These are phyloP conservation scores for Pythium insidiosum DNA, from an alignment of 352 stramenopile species.

Conservation along the genomic window DNA sequence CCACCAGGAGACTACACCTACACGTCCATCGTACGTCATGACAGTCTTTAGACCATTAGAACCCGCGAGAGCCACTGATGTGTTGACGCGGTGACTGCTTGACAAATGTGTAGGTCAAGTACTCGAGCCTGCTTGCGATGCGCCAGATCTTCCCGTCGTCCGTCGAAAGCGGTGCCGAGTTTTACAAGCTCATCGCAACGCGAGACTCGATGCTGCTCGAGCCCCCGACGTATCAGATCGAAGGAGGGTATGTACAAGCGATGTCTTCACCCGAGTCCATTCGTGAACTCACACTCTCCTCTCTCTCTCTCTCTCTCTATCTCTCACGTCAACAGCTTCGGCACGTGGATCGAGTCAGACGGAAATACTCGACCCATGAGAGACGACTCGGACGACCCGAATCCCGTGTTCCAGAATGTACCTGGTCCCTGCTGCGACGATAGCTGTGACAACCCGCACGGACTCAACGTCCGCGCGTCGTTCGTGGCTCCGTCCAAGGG, in stretches of 20 bases:
- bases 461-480: slow-evolving; percentile 66
- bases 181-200: slow-evolving; percentile 72
- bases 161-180: slow-evolving; percentile 52
- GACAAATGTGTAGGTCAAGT: slow-evolving; percentile 46
- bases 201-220: slow-evolving; percentile 70
- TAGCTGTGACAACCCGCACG: slow-evolving; percentile 76
- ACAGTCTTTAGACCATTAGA: too few relatives aligned
- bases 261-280: too few relatives aligned
- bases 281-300: too few relatives aligned
- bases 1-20: slow-evolving; percentile 69
- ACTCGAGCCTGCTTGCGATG: slow-evolving; percentile 66
- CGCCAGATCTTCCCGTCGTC: slow-evolving; percentile 64
- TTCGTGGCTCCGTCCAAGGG: slow-evolving; percentile 74
- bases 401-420: slow-evolving; percentile 68
- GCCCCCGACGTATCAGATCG: slow-evolving; percentile 77
- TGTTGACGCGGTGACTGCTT: not conserved
- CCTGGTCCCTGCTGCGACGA: slow-evolving; percentile 74
- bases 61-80: not conserved
- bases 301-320: too few relatives aligned
- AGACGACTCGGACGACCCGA: slow-evolving; percentile 59
- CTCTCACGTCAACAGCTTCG: slow-evolving; percentile 46
- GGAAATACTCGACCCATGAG: slow-evolving; percentile 75
- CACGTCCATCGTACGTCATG: slow-evolving; percentile 67
- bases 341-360: slow-evolving; percentile 78
- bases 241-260: slow-evolving; percentile 37